Evolutionary conservation across 176 grass and related monocot genomes (phyloP).

Genomic region (Elaeis guineensis): DNA sequence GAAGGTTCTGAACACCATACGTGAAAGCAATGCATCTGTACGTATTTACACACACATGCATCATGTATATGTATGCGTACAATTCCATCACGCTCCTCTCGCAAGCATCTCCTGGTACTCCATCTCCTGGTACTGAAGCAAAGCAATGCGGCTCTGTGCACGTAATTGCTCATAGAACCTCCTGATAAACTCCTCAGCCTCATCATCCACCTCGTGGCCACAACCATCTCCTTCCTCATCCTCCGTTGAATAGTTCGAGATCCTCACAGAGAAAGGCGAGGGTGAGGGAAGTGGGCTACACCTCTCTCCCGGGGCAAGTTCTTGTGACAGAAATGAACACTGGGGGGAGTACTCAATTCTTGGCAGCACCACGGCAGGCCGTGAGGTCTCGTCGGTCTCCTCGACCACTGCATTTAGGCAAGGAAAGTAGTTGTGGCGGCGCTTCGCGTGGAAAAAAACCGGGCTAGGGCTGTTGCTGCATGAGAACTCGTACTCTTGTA

Average conservation of each 20-base stretch:
- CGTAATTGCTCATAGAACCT: slow-evolving; percentile 86
- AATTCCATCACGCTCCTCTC: slow-evolving; percentile 14
- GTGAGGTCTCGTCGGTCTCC: neutral
- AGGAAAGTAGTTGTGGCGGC: slow-evolving; percentile 63
- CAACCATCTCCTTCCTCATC: neutral
- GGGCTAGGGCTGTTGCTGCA: slow-evolving; percentile 62
- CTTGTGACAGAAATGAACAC: slow-evolving; percentile 30
- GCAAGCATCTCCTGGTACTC: slow-evolving; percentile 29
- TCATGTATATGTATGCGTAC: neutral
- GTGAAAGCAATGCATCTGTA: too few species aligned
- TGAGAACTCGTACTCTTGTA: slow-evolving; percentile 79
- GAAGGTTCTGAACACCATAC: too few species aligned
- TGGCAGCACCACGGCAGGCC: slow-evolving; percentile 2
- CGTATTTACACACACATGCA: neutral
- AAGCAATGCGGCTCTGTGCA: slow-evolving; percentile 44
- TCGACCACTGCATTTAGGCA: slow-evolving; percentile 39
- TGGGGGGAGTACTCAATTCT: slow-evolving; percentile 49
- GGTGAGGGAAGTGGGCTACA: slow-evolving; percentile 17
- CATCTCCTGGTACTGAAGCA: slow-evolving; percentile 42
- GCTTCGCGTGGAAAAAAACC: slow-evolving; percentile 31
- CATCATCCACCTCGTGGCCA: slow-evolving; percentile 41
- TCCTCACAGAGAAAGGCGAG: slow-evolving; percentile 35
- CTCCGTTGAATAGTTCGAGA: slow-evolving; percentile 45
- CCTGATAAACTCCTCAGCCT: slow-evolving; percentile 89
- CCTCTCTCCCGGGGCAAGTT: slow-evolving; percentile 38